Evolutionary conservation across 2,329 filamentous ascomycete genomes (phyloP), one percentile per base, ranked within the genome.

Genomic region (Didymella glomerata): DNA sequence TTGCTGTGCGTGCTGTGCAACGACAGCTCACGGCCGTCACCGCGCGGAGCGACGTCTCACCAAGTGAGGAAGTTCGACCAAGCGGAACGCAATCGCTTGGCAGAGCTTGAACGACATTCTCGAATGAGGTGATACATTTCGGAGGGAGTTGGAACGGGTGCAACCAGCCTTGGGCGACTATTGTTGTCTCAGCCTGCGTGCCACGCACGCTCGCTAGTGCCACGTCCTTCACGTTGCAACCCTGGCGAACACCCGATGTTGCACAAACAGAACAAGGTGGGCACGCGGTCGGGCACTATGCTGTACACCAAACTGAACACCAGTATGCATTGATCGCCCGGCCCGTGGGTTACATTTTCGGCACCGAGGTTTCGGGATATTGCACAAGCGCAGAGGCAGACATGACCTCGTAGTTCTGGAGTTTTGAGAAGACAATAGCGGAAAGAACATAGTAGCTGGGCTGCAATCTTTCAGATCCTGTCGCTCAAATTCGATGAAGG

Each of bases 181-280:
- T 53, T 45, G 36, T 24, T 53, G 55, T 58, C 55, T 58, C 55
- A 58, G 55, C 44, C 55, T 6, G 14, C 36, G 24, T 53, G 48
- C 49, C 38, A 36, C 44, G 44, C 14, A 32, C 13, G 14, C 27
- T 53, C 44, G 49, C 44, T 45, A 48, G 48, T 48, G 36, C 42
- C 18, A 48, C 44, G 36, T 57, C 55, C 44, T 45, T 53, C 48
- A 53, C 48, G 55, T 53, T 53, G 48, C 55, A 58, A 53, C 49
- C 45, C 49, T 49, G 44, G 28, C 25, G 16, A 16, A 36, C 48
- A 52, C 36, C 48, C 48, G 44, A 42, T 34, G 48, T 52, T 27
- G 16, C 44, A 57, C 55, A 45, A 20, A 20, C n/a, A 18, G n/a
- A 40, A 6, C 6, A 34, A 11, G 30, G 14, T 16, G 30, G 16